phyloP scores from a whole-genome alignment of 306 rosid species.

The Lotus japonicus region DNA sequence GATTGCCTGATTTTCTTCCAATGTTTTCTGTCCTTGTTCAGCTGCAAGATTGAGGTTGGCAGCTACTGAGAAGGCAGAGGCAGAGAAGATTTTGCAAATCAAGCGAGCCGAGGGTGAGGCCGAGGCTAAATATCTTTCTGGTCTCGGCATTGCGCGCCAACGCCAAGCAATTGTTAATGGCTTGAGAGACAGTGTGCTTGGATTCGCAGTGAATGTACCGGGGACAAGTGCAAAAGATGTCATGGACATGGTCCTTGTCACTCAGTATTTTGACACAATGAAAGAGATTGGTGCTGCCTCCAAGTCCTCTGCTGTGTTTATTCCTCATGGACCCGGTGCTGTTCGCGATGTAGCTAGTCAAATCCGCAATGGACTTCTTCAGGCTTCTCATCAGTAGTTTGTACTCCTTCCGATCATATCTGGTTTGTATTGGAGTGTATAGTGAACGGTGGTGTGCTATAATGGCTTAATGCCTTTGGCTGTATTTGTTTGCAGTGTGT shows the following conservation, averaged over 20 bases:
- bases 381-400: conserved; percentile 46
- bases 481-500: not conserved
- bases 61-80: conserved; percentile 93
- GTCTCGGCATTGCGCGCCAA: conserved; percentile 90
- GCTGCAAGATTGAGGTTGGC: conserved; percentile 93
- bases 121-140: conserved; percentile 80
- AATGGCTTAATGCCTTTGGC: conserved; percentile 6
- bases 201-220: conserved; percentile 81
- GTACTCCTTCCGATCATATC: not conserved
- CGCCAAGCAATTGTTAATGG: conserved; percentile 97
- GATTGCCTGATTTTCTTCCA: not conserved
- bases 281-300: conserved; percentile 92
- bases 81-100: conserved; percentile 81
- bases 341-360: conserved; percentile 82
- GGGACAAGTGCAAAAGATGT: conserved; percentile 91
- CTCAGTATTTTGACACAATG: conserved; percentile 96
- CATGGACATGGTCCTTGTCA: conserved; percentile 97
- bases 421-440: not conserved
- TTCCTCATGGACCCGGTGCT: conserved; percentile 98
- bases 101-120: conserved; percentile 97
- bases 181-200: conserved; percentile 84
- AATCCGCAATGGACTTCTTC: conserved; percentile 92
- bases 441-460: not conserved
- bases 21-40: conserved; percentile 25
- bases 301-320: conserved; percentile 88